Conservation (phyloP, 805 yeast species). For the Starmera quercuum region DNA sequence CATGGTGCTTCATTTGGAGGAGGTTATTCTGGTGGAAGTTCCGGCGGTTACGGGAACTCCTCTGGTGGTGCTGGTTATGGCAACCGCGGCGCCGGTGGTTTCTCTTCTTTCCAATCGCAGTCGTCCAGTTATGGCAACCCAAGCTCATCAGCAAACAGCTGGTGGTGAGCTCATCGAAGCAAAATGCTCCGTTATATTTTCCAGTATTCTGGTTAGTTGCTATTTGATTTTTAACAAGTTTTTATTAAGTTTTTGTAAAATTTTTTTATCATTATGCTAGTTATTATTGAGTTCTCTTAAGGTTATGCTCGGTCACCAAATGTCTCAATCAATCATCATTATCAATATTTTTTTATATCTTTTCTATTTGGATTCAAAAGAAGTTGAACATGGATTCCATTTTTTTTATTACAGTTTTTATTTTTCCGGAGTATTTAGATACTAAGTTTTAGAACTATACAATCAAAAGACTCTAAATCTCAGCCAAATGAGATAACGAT, state of each 20-base stretch:
- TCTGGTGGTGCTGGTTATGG: slow-evolving; percentile 11
- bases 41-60: slow-evolving; percentile 5
- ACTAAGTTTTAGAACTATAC: no score
- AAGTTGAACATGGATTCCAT: not conserved
- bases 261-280: not conserved
- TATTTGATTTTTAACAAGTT: not conserved
- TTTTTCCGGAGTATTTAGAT: no score
- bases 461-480: no score
- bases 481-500: no score
- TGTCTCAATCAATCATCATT: slow-evolving; percentile 1
- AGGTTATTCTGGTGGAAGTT: slow-evolving; percentile 3
- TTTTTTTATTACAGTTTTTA: slow-evolving; percentile 1
- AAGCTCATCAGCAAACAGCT: slow-evolving; percentile 13
- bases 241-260: not conserved
- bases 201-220: not conserved
- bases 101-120: slow-evolving; percentile 4
- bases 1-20: slow-evolving; percentile 17
- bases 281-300: not conserved
- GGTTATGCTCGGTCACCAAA: not conserved
- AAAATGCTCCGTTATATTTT: not conserved
- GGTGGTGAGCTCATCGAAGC: slow-evolving; percentile 9
- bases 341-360: not conserved
- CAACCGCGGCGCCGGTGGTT: slow-evolving; percentile 5
- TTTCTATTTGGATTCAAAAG: not conserved
- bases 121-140: slow-evolving; percentile 14